These are phyloP conservation scores for Termitomyces sp. DNA, from an alignment of 768 basidiomycete genomes.

Conservation along the genomic window DNA sequence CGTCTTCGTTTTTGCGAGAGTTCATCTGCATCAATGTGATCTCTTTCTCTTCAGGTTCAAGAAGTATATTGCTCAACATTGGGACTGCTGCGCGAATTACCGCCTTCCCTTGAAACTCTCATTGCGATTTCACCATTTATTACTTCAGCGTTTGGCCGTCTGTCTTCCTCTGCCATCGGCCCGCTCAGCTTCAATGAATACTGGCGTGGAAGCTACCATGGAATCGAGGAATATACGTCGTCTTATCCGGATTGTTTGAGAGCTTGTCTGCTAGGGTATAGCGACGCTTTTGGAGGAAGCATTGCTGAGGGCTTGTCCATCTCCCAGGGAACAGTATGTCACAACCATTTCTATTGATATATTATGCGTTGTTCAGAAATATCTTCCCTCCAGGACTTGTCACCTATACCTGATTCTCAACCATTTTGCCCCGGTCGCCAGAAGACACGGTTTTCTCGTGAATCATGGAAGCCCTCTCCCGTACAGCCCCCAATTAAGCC, in stretches of 20 bases:
- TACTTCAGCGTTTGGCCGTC: constrained; percentile 38
- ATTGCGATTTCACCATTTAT: constrained; percentile 39
- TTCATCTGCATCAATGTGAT: neutral
- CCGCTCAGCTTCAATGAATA: constrained; percentile 49
- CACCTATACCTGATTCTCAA: constrained; percentile 25
- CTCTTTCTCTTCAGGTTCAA: constrained; percentile 19
- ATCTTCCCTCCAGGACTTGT: constrained; percentile 1
- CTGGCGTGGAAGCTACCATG: constrained; percentile 53
- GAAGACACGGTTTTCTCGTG: neutral
- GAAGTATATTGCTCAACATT: constrained; percentile 42
- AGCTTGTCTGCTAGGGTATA: constrained; percentile 38
- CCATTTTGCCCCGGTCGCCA: constrained; percentile 5
- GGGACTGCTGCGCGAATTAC: constrained; percentile 26
- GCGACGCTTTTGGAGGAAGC: constrained; percentile 42
- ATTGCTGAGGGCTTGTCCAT: constrained; percentile 38
- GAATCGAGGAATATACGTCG: constrained; percentile 26
- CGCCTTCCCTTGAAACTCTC: constrained; percentile 36
- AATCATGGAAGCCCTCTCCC: neutral
- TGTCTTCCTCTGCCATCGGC: constrained; percentile 41
- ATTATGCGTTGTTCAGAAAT: neutral
- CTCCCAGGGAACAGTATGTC: constrained; percentile 29
- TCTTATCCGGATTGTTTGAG: constrained; percentile 41
- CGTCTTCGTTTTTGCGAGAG: constrained; percentile 12
- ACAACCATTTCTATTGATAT: neutral
- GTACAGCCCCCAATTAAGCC: neutral